A percentile compares a stretch with the other conserved stretches of the same genome.
These are phyloP conservation scores for Pichia cabralensis DNA, from an alignment of 805 yeast species.

Conservation along the genomic window DNA sequence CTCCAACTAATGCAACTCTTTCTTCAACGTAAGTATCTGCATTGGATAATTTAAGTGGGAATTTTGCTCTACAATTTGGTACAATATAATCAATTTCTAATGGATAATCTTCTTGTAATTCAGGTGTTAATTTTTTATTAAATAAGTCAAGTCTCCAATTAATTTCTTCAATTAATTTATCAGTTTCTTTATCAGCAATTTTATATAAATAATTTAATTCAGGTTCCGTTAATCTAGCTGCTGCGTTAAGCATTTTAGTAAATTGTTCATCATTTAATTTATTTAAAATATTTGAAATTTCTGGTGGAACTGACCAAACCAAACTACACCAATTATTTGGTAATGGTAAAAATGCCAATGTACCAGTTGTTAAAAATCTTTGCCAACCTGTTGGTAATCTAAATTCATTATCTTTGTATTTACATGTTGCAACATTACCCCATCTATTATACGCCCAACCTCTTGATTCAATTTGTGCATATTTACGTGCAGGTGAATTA, in stretches of 20 bases:
- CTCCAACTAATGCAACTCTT: conserved; percentile 89
- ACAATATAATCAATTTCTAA: conserved; percentile 51
- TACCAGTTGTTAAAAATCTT: conserved; percentile 84
- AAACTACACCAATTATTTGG: conserved; percentile 81
- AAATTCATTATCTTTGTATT: conserved; percentile 61
- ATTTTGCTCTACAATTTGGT: conserved; percentile 65
- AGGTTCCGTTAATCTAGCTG: conserved; percentile 63
- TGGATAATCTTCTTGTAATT: conserved; percentile 56
- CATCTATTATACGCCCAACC: conserved; percentile 88
- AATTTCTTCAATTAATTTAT: conserved; percentile 53
- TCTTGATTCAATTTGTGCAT: conserved; percentile 70
- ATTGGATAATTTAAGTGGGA: conserved; percentile 82
- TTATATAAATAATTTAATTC: conserved; percentile 67
- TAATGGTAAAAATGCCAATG: conserved; percentile 82
- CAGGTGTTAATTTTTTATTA: conserved; percentile 23
- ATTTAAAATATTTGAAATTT: conserved; percentile 53
- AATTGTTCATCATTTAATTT: conserved; percentile 53
- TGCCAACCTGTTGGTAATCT: conserved; percentile 76
- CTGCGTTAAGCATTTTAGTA: conserved; percentile 72
- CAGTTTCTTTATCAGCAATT: conserved; percentile 30
- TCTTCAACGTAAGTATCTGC: conserved; percentile 83
- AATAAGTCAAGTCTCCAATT: conserved; percentile 53
- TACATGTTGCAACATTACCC: conserved; percentile 89
- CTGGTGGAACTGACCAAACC: conserved; percentile 88
- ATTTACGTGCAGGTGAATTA: conserved; percentile 83